phyloP scores from a whole-genome alignment of 345 rosid species.

The Lepidium sativum region DNA sequence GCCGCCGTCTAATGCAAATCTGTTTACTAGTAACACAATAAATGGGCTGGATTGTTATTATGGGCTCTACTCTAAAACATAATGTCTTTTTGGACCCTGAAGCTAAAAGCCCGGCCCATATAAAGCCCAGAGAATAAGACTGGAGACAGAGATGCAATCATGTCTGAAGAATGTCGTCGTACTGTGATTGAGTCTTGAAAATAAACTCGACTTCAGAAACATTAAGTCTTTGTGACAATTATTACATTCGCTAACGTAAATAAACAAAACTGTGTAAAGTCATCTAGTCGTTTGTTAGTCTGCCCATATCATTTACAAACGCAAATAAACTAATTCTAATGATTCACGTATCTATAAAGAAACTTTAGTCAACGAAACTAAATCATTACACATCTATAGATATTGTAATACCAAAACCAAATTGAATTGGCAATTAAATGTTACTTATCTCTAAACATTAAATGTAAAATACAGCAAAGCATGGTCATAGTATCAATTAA shows the following conservation, averaged over 20 bases:
- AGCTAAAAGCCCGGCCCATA: too few relatives aligned
- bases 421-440: too few relatives aligned
- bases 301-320: conserved; percentile 16
- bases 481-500: conserved; percentile 23
- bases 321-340: neutral
- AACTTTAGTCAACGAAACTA: conserved; percentile 2
- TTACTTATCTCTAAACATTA: conserved; percentile 20
- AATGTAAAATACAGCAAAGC: conserved; percentile 19
- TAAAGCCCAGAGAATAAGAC: too few relatives aligned
- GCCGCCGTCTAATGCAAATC: neutral
- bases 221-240: neutral
- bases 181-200: neutral
- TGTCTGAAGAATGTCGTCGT: too few relatives aligned
- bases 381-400: too few relatives aligned
- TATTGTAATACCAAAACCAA: too few relatives aligned
- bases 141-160: too few relatives aligned
- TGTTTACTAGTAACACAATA: neutral
- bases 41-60: neutral
- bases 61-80: neutral
- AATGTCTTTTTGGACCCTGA: too few relatives aligned
- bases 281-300: neutral
- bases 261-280: neutral
- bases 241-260: neutral
- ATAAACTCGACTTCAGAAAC: neutral
- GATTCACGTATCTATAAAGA: conserved; percentile 12